phyloP scores from a whole-genome alignment of 2,329 filamentous ascomycete species.

The Talaromyces piceae region DNA sequence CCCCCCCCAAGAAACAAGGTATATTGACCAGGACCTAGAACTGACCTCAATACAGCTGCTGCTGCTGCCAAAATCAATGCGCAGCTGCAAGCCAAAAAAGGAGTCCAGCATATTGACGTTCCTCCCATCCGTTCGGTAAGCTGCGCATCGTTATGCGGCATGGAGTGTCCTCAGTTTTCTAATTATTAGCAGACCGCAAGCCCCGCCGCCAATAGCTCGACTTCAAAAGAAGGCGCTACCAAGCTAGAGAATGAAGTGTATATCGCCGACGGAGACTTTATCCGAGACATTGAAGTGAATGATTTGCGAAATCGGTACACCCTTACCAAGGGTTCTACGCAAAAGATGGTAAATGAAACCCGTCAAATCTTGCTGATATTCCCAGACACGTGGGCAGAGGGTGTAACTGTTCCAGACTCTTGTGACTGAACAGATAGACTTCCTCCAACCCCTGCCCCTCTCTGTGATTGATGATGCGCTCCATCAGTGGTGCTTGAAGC shows the following conservation, averaged over 20 bases:
- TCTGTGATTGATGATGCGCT: constrained; percentile 9
- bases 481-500: constrained; percentile 57
- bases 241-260: constrained; percentile 83
- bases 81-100: constrained; percentile 75
- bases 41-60: constrained; percentile 65
- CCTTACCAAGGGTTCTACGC: constrained; percentile 91
- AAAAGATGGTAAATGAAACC: constrained; percentile 97
- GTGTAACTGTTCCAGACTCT: constrained; percentile 15
- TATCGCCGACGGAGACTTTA: constrained; percentile 92
- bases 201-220: constrained; percentile 49
- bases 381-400: constrained; percentile 38
- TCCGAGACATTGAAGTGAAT: constrained; percentile 98
- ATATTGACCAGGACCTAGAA: constrained; percentile 11
- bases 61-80: constrained; percentile 85
- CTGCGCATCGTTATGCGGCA: background rate
- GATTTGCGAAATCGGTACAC: constrained; percentile 94
- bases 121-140: constrained; percentile 64
- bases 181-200: constrained; percentile 35
- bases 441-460: constrained; percentile 17
- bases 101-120: constrained; percentile 82
- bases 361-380: constrained; percentile 61
- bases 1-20: too few species aligned
- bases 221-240: constrained; percentile 40
- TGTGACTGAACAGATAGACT: constrained; percentile 17
- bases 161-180: background rate